Base-by-base conservation (phyloP, 2,329 filamentous ascomycete species). In the Aaosphaeria arxii region DNA sequence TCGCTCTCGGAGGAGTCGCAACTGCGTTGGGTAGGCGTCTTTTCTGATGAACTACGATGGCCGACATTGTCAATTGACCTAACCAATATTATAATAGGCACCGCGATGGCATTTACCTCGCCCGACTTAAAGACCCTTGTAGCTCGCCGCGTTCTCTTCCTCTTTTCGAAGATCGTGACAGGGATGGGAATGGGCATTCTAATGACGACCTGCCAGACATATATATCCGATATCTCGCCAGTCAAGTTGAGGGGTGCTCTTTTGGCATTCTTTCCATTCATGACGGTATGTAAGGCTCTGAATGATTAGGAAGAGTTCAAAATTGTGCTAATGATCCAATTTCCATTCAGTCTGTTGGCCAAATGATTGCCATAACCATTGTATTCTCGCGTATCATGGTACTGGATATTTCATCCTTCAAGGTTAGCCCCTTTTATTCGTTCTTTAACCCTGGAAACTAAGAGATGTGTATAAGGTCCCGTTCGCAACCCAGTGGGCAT, bases 401-500 rank as follows among this genome's bases (percentile, higher is more conserved):
- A 9, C 7, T 36, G 7, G 33, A 36, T n/a, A 36, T 36, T 36
- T 36, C 33, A 9, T 36, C 33, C n/a, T 36, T 36, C 33, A 36
- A 36, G 33, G 33, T 36, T 36, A 36, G 33, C 33, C 33, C n/a
- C 9, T 36, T 36, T 36, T n/a, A 36, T 36, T 9, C 7, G 33
- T 36, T 36, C 4, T n/a, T 4, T n/a, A 36, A 9, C 33, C 33
- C 33, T 36, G 3, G 33, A 36, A 36, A 36, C 33, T 36, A n/a
- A 36, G 7, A 9, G n/a, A 36, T 36, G 33, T 36, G 33, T 36
- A 2, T n/a, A 36, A 42, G 31, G 29, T 48, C n/a, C 46, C 42
- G 11, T 48, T 48, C 42, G 46, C 46, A 9, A 30, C 17, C 7
- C 46, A 48, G 31, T 45, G 46, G 46, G 46, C 11, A 6, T 48